A percentile compares a stretch with the other conserved stretches of the same genome.
phyloP scores from a whole-genome alignment of 805 yeast genomes.

The Monosporozyma siamensis region DNA sequence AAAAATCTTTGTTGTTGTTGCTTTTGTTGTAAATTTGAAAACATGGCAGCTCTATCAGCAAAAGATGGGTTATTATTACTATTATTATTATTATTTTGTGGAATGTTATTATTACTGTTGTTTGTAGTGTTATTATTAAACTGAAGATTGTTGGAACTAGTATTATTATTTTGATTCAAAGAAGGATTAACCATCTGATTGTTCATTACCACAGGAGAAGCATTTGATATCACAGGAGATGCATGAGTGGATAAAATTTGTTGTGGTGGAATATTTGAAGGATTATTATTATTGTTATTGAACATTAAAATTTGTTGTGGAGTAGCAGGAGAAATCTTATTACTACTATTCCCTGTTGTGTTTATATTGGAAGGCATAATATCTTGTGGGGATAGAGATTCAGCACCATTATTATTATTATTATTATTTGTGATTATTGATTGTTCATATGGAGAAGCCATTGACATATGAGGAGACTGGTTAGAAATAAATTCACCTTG shows the following conservation, averaged over 20 bases:
- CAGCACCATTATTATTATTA: background rate
- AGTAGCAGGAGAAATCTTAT: constrained; percentile 12
- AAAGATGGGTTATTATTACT: constrained; percentile 14
- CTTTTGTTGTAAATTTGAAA: constrained; percentile 29
- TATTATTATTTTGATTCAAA: background rate
- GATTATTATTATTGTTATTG: constrained; percentile 5
- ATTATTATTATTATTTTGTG: constrained; percentile 2
- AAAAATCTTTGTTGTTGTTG: constrained; percentile 7
- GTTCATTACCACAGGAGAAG: constrained; percentile 5
- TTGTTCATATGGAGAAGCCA: constrained; percentile 1
- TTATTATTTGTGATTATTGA: background rate
- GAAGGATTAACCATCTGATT: constrained; percentile 6
- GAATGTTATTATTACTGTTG: constrained; percentile 6
- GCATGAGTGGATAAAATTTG: constrained; percentile 5
- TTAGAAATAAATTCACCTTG: background rate
- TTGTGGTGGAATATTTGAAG: constrained; percentile 1
- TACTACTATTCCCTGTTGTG: too few species aligned
- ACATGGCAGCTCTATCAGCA: constrained; percentile 34
- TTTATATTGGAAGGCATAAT: constrained; percentile 14
- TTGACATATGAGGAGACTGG: background rate
- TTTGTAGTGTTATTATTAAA: constrained; percentile 1
- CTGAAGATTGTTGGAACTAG: background rate
- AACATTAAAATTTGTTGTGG: constrained; percentile 21
- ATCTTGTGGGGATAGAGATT: constrained; percentile 26
- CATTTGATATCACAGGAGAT: constrained; percentile 3